Evolutionary conservation across 495 filamentous ascomycete genomes (phyloP).

Genomic region (Chaetomidium leptoderma): DNA sequence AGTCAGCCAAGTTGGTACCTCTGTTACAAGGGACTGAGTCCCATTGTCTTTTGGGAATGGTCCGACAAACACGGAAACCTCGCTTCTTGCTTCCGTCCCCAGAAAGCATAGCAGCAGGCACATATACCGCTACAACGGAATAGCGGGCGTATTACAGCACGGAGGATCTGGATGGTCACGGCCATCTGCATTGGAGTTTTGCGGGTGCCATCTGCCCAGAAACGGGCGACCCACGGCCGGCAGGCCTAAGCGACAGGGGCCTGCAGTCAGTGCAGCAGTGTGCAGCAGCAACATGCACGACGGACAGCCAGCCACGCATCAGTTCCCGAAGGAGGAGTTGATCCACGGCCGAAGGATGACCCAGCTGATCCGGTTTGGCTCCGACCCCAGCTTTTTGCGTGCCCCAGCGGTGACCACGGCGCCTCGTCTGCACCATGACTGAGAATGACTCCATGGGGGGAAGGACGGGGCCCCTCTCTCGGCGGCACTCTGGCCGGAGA

Average conservation of each 20-base stretch:
- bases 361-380: constrained; percentile 27
- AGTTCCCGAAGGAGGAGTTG: constrained; percentile 14
- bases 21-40: not conserved
- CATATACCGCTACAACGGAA: constrained; percentile 24
- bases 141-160: constrained; percentile 24
- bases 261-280: too few species aligned
- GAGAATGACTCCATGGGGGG: constrained; percentile 20
- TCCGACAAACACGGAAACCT: constrained; percentile 24
- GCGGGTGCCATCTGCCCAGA: constrained; percentile 16
- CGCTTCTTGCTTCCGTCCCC: constrained; percentile 21
- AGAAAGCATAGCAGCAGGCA: constrained; percentile 31
- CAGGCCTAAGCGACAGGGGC: constrained; percentile 27
- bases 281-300: constrained; percentile 7
- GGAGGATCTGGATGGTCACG: constrained; percentile 24
- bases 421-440: constrained; percentile 6
- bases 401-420: constrained; percentile 14
- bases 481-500: constrained; percentile 31
- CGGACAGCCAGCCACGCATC: constrained; percentile 8
- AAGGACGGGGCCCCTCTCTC: constrained; percentile 28
- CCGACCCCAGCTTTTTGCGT: constrained; percentile 29
- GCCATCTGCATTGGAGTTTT: constrained; percentile 8
- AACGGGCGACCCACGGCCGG: constrained; percentile 16
- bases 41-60: constrained; percentile 19
- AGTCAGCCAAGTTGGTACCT: not conserved
- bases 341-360: constrained; percentile 4